Base-by-base conservation (phyloP, 106 monocot genomes). In the Triglochin maritima region DNA sequence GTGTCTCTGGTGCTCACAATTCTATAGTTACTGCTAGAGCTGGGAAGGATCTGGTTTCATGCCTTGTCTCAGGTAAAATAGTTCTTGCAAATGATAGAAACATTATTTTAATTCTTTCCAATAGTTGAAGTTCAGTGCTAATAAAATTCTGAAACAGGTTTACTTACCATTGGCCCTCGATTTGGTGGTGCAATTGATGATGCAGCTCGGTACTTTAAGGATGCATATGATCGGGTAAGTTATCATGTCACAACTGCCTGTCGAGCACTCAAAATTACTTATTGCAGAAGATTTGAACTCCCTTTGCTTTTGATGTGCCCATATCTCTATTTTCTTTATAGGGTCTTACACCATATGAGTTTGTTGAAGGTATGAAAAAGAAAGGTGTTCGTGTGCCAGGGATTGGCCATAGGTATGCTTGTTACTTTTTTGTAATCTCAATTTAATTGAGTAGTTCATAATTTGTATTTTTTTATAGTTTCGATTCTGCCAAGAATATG, bases 181-280 rank as follows among this genome's bases (percentile, higher is more conserved):
- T 96, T 96, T 75, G 96, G 96, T 77, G 96, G 96, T 70, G 96
- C 96, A 70, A 96, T 96, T 84, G 96, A 96, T 75, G 96, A 96
- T 82, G 96, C 90, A 64, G 96, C 96, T 52, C 79, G 96, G 56
- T 96, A 91, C 70, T 96, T 96, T 60, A 96, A 96, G 64, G 96
- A 96, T 80, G 96, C 96, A 9, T 72, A 75, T 82, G 96, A 96
- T 53, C 81, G 82, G 71, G 96, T 95, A 47, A 81, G 77, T 66
- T 66, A 49, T 5, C 45, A 60, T 64, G 9, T 50, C 4, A n/a
- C 29, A 29, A 9, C 6, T 8, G 10, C 3, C 29, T n/a, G 44
- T 53, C 54, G 7, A 6, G 9, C 16, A 17, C 5, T 44, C 8
- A 43, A 41, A 11, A 42, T 17, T 54, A 44, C 43, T 68, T 51